Conservation (phyloP, 2,329 filamentous ascomycete species). For the Fusarium nurragi region DNA sequence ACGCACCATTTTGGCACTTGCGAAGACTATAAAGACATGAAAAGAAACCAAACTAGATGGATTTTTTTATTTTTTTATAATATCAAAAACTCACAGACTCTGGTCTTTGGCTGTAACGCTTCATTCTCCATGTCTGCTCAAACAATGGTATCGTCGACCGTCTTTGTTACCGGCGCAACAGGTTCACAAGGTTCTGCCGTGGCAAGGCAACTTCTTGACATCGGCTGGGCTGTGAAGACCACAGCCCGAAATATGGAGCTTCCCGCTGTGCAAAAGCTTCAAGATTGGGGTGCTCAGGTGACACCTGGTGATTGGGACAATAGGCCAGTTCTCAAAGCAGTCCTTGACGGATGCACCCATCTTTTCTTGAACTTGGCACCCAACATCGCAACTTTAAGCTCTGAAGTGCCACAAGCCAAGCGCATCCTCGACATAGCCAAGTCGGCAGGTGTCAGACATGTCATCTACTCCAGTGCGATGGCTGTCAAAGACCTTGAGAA, state of each 20-base stretch:
- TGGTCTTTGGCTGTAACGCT: fast-evolving
- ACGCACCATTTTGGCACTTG: too few species aligned
- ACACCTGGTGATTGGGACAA: not conserved
- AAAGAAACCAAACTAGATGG: too few species aligned
- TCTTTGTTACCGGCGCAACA: conserved; percentile 9
- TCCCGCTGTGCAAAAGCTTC: not conserved
- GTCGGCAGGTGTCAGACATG: not conserved
- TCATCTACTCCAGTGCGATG: conserved; percentile 15
- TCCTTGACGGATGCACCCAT: not conserved
- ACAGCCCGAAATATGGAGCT: conserved; percentile 5
- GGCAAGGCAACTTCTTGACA: not conserved
- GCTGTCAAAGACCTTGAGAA: conserved; percentile 11
- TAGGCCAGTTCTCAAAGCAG: not conserved
- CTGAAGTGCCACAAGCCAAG: not conserved
- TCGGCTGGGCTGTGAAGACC: not conserved
- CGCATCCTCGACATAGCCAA: not conserved
- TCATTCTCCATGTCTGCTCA: too few species aligned
- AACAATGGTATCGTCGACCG: not conserved
- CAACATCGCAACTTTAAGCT: not conserved
- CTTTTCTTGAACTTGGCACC: conserved; percentile 5
- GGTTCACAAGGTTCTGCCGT: conserved; percentile 8
- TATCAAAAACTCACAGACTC: too few species aligned
- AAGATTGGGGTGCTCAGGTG: not conserved
- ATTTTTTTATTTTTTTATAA: too few species aligned
- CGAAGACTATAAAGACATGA: too few species aligned